Percentiles rank a stretch among this genome's conserved stretches.
Conservation (phyloP, 1,139 yeast genomes). For the Blastobotrys raffinosifermentans region DNA sequence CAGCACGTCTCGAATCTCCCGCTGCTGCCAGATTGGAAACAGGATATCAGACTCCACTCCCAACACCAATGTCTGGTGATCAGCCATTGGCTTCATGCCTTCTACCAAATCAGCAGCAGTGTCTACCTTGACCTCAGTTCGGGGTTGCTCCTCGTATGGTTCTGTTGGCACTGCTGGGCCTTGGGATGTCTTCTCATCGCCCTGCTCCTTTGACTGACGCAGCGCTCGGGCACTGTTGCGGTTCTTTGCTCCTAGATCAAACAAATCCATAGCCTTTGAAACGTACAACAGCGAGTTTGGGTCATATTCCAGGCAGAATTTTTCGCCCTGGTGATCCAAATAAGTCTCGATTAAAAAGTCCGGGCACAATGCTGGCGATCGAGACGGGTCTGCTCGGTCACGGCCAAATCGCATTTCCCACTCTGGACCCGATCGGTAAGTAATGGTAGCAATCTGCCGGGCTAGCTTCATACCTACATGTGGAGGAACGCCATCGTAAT, state of each 20-base stretch:
- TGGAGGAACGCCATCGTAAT: slow-evolving; percentile 75
- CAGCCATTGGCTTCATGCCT: slow-evolving; percentile 61
- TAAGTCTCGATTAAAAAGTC: slow-evolving; percentile 90
- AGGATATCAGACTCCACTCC: slow-evolving; percentile 91
- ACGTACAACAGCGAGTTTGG: slow-evolving; percentile 83
- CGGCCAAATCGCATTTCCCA: slow-evolving; percentile 94
- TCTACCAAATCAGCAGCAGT: slow-evolving; percentile 48
- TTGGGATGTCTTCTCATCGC: slow-evolving; percentile 10
- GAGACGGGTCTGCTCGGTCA: slow-evolving; percentile 73
- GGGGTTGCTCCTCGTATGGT: slow-evolving; percentile 51
- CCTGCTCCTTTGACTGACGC: slow-evolving; percentile 37
- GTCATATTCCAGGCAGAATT: slow-evolving; percentile 85
- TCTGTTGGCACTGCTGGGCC: slow-evolving; percentile 39
- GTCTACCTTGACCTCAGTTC: slow-evolving; percentile 18
- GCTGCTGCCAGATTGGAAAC: slow-evolving; percentile 93
- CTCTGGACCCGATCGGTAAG: slow-evolving; percentile 93
- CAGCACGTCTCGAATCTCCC: slow-evolving; percentile 66
- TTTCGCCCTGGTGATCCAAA: slow-evolving; percentile 90
- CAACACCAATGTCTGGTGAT: slow-evolving; percentile 65
- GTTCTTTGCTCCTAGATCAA: slow-evolving; percentile 62
- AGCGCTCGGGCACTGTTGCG: slow-evolving; percentile 41
- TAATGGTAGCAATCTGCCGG: slow-evolving; percentile 87
- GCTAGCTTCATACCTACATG: slow-evolving; percentile 94
- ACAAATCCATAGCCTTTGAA: slow-evolving; percentile 91
- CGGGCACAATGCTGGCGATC: slow-evolving; percentile 83